A percentile compares a stretch with the other conserved stretches of the same genome.
phyloP scores from a whole-genome alignment of 2,329 filamentous ascomycete genomes.

The Rugonectria rugulosa region DNA sequence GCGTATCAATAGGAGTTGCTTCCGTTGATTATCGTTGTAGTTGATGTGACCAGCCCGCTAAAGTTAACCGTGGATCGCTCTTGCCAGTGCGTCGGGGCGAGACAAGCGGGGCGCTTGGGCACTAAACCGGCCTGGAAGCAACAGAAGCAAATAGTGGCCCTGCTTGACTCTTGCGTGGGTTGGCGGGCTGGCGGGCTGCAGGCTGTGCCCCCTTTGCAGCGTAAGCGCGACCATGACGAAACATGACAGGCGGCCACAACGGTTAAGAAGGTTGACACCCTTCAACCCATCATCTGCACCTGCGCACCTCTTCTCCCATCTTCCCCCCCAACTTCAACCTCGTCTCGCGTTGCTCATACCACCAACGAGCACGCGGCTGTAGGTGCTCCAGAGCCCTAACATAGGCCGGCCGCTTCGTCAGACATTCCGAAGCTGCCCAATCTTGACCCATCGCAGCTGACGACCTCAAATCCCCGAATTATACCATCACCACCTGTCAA shows the following conservation, averaged over 20 bases:
- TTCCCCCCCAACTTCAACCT: neutral
- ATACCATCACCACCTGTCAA: constrained; percentile 18
- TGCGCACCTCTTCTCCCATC: neutral
- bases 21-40: too few relatives aligned
- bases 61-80: too few relatives aligned
- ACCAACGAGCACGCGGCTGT: neutral
- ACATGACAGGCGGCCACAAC: constrained; percentile 23
- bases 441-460: constrained; percentile 16
- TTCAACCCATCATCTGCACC: constrained; percentile 10
- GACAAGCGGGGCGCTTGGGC: too few relatives aligned
- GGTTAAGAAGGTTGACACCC: constrained; percentile 6
- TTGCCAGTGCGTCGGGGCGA: too few relatives aligned
- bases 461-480: constrained; percentile 17
- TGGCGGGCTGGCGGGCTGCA: constrained; percentile 12
- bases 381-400: neutral
- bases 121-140: constrained; percentile 31
- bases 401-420: constrained; percentile 10
- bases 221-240: constrained; percentile 41
- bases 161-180: neutral
- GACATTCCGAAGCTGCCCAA: constrained; percentile 21
- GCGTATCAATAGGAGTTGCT: too few relatives aligned
- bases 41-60: too few relatives aligned
- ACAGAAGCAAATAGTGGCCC: constrained; percentile 24
- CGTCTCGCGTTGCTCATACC: neutral
- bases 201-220: constrained; percentile 36